phyloP scores from a whole-genome alignment of 352 stramenopile species.

The Globisporangium yorkense region DNA sequence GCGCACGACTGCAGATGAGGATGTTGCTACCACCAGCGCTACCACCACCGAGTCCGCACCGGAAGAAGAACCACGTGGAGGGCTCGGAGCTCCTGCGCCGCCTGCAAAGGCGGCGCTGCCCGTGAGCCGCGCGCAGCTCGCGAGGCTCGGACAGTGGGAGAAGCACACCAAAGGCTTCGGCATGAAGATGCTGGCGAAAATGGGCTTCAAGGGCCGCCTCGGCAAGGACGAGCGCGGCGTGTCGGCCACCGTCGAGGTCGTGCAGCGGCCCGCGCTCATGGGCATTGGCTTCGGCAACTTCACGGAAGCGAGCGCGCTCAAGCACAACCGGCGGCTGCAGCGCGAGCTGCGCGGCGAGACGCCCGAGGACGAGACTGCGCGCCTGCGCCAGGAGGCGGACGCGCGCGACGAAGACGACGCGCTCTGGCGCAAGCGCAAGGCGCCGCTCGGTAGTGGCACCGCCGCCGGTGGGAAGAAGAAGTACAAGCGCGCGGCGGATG shows the following conservation, averaged over 20 bases:
- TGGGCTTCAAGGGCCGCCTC: slow-evolving; percentile 93
- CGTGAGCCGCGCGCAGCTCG: slow-evolving; percentile 12
- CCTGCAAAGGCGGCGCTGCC: neutral
- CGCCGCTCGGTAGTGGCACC: slow-evolving; percentile 7
- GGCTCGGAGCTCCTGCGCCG: neutral
- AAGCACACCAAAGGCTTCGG: slow-evolving; percentile 97
- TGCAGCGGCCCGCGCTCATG: slow-evolving; percentile 89
- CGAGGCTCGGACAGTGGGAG: slow-evolving; percentile 64
- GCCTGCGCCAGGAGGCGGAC: slow-evolving; percentile 21
- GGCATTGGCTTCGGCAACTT: slow-evolving; percentile 93
- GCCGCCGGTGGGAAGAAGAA: slow-evolving; percentile 18
- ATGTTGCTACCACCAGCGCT: neutral
- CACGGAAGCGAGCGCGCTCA: slow-evolving; percentile 89
- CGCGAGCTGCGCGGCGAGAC: slow-evolving; percentile 86
- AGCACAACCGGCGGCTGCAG: slow-evolving; percentile 90
- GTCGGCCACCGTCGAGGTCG: slow-evolving; percentile 90
- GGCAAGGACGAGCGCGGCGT: slow-evolving; percentile 92
- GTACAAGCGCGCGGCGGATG: slow-evolving; percentile 63
- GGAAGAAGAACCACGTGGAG: too few species aligned
- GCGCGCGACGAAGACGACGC: slow-evolving; percentile 59
- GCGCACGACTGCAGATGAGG: slow-evolving; percentile 4
- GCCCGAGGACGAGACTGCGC: slow-evolving; percentile 24
- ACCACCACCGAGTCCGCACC: neutral
- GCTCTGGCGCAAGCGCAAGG: slow-evolving; percentile 78
- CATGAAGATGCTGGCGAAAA: slow-evolving; percentile 94